Base-by-base conservation (phyloP, 1,139 yeast genomes). In the Suhomyces ambrosiae region DNA sequence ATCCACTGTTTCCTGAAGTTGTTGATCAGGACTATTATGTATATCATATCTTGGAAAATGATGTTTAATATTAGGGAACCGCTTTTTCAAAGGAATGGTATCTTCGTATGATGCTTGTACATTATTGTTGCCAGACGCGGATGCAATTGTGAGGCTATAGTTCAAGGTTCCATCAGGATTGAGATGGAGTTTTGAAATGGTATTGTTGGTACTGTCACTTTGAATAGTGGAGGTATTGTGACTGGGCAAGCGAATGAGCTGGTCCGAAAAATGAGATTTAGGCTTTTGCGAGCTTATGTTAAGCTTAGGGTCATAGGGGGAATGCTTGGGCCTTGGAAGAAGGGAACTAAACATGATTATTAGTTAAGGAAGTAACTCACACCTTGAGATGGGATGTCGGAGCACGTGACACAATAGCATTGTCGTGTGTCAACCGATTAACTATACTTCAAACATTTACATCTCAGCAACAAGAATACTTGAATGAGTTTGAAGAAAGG, bases 401-500 rank as follows among this genome's bases (percentile, higher is more conserved):
- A 16, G 14, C 27, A 12, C 27, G 27, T 10, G 27, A 24, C 25
- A 10, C 9, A 10, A 10, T 23, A 19, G n/a, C n/a, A n/a, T n/a
- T n/a, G n/a, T n/a, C n/a, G n/a, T n/a, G n/a, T n/a, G n/a, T n/a
- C n/a, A n/a, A n/a, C n/a, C n/a, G n/a, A n/a, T n/a, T n/a, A n/a
- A n/a, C n/a, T n/a, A n/a, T n/a, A n/a, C n/a, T 82, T 2, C 75
- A 76, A 53, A 64, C 68, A 14, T 72, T 70, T 35, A 69, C 76
- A 33, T 61, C 63, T 4, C 66, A 71, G 36, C 75, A 75, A 48
- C 61, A 63, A 13, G 56, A 65, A 40, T 77, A 83, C 42, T 63
- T 86, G 42, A 55, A 67, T 5, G 80, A 79, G 29, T 87, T 89
- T 55, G 73, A 71, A 48, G 56, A 66, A 26, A 67, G 72, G 37